Percentiles rank a stretch among this genome's conserved stretches.
Conservation (phyloP, 441 rosid species). For the Euphorbia celastroides region DNA sequence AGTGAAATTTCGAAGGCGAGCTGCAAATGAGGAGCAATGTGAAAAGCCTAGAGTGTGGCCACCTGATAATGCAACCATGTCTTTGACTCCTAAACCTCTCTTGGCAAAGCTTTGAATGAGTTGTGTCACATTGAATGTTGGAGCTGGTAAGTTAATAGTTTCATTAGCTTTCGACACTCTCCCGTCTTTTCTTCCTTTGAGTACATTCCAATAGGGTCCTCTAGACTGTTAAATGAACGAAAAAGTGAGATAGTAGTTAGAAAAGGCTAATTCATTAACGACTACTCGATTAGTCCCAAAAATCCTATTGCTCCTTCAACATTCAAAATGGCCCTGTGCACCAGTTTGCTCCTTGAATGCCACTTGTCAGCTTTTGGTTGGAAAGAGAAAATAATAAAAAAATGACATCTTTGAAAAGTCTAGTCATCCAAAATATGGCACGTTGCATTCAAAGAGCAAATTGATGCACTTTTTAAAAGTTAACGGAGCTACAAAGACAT, state of each 20-base stretch:
- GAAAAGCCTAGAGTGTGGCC: slow-evolving; percentile 72
- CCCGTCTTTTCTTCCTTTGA: slow-evolving; percentile 75
- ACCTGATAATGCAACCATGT: slow-evolving; percentile 73
- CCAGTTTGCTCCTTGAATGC: too few species aligned
- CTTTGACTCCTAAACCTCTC: slow-evolving; percentile 65
- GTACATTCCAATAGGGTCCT: slow-evolving; percentile 60
- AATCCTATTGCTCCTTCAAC: too few species aligned
- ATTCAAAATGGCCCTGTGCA: too few species aligned
- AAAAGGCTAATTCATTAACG: too few species aligned
- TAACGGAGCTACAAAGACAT: too few species aligned
- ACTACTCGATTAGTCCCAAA: too few species aligned
- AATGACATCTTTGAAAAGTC: too few species aligned
- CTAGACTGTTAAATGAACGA: slow-evolving; percentile 40
- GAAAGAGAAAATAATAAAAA: too few species aligned
- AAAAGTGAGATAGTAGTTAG: not conserved
- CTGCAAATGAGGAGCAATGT: slow-evolving; percentile 69
- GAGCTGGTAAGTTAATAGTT: slow-evolving; percentile 58
- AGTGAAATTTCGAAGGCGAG: slow-evolving; percentile 53
- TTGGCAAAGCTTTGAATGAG: slow-evolving; percentile 64
- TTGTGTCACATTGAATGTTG: slow-evolving; percentile 55
- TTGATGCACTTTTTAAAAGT: too few species aligned
- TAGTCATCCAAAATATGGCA: too few species aligned
- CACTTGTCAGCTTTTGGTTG: too few species aligned
- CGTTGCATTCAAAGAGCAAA: too few species aligned
- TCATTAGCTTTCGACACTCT: slow-evolving; percentile 52